These are phyloP conservation scores for Paramarasmius palmivorus DNA, from an alignment of 1,284 basidiomycete genomes.

Conservation along the genomic window DNA sequence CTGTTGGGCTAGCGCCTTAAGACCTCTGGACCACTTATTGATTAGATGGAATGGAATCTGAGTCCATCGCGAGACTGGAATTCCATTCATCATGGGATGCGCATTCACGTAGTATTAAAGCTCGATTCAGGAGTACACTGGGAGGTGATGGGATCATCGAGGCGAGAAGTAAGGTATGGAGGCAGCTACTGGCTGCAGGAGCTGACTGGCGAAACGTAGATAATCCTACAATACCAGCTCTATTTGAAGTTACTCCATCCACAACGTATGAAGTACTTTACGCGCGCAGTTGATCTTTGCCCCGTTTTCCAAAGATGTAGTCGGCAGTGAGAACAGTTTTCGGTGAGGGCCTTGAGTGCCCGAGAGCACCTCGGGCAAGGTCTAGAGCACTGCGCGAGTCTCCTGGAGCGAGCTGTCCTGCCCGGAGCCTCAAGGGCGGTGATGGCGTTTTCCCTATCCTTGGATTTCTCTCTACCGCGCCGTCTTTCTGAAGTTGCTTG, in stretches of 20 bases:
- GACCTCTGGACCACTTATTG: too few relatives aligned
- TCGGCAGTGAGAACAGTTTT: slow-evolving; percentile 30
- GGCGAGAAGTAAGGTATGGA: slow-evolving; percentile 39
- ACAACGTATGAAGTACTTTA: background rate
- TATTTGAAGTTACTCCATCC: slow-evolving; percentile 28
- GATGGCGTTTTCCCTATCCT: slow-evolving; percentile 28
- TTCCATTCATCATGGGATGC: slow-evolving; percentile 41
- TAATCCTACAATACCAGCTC: slow-evolving; percentile 45
- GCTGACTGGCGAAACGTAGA: slow-evolving; percentile 56
- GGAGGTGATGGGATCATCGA: slow-evolving; percentile 18
- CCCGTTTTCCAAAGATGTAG: slow-evolving; percentile 27
- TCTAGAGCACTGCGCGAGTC: slow-evolving; percentile 49
- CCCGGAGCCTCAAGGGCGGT: slow-evolving; percentile 33
- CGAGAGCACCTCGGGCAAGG: slow-evolving; percentile 47
- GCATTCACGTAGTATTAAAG: slow-evolving; percentile 42
- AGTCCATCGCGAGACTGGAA: slow-evolving; percentile 23
- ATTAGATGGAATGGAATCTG: too few relatives aligned
- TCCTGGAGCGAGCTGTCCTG: slow-evolving; percentile 50
- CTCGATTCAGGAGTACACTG: slow-evolving; percentile 54
- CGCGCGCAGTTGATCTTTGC: slow-evolving; percentile 22
- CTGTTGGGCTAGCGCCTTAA: too few relatives aligned
- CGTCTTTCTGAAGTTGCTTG: slow-evolving; percentile 27
- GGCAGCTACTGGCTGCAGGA: slow-evolving; percentile 37
- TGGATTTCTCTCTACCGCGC: slow-evolving; percentile 14
- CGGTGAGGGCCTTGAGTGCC: slow-evolving; percentile 32